Percentiles rank a stretch among this genome's conserved stretches.
phyloP scores from a whole-genome alignment of 2,329 filamentous ascomycete species.

The Chaetomium strumarium region DNA sequence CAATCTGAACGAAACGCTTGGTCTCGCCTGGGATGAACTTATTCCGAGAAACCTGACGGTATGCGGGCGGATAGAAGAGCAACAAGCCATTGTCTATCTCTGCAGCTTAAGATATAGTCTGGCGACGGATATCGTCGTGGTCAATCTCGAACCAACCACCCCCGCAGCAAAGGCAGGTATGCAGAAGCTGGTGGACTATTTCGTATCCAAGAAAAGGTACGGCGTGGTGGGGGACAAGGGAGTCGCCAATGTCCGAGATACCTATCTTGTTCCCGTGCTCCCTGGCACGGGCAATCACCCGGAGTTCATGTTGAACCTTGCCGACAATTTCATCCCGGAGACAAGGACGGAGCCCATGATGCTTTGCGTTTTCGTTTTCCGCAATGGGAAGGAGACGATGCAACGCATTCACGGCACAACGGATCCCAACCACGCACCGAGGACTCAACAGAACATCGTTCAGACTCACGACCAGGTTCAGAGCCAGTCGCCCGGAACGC shows the following conservation, averaged over 20 bases:
- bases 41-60: slow-evolving; percentile 66
- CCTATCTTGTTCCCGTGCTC: slow-evolving; percentile 83
- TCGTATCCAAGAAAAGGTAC: slow-evolving; percentile 73
- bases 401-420: slow-evolving; percentile 32
- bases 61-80: slow-evolving; percentile 72
- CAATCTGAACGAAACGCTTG: slow-evolving; percentile 58
- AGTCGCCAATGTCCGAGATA: slow-evolving; percentile 72
- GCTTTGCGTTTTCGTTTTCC: slow-evolving; percentile 78
- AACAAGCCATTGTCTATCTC: slow-evolving; percentile 84
- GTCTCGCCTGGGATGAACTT: slow-evolving; percentile 61
- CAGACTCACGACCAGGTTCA: background rate
- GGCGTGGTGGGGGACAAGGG: slow-evolving; percentile 78
- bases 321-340: slow-evolving; percentile 72
- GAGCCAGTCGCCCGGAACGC: slow-evolving; percentile 20
- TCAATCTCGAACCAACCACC: slow-evolving; percentile 62
- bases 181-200: slow-evolving; percentile 79
- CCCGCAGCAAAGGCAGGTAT: slow-evolving; percentile 58
- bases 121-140: slow-evolving; percentile 77
- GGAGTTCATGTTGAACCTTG: slow-evolving; percentile 83
- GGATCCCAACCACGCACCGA: slow-evolving; percentile 3
- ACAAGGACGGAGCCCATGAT: slow-evolving; percentile 69
- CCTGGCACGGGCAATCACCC: slow-evolving; percentile 66
- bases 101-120: slow-evolving; percentile 78
- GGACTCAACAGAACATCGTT: background rate
- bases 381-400: slow-evolving; percentile 47